Conservation (phyloP, 1,139 yeast genomes). For the Yamadazyma mexicana region DNA sequence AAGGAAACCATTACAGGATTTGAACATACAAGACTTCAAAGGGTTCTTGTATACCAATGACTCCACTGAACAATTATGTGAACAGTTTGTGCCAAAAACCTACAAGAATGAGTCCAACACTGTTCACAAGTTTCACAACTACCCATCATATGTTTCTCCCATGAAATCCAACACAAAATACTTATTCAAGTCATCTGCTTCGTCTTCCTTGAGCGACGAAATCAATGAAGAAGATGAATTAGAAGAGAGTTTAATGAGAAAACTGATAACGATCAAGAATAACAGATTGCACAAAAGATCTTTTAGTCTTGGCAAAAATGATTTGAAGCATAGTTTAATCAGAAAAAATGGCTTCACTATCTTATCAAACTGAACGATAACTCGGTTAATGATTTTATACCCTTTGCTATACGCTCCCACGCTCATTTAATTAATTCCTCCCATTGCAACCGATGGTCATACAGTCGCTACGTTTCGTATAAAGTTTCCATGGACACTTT, state of each 20-base stretch:
- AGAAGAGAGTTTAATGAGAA: conserved; percentile 23
- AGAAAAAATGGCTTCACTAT: conserved; percentile 27
- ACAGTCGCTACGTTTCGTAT: conserved; percentile 4
- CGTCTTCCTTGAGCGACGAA: conserved; percentile 17
- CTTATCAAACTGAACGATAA: conserved; percentile 8
- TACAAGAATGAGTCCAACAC: conserved; percentile 35
- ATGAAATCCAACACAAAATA: conserved; percentile 15
- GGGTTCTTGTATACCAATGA: conserved; percentile 27
- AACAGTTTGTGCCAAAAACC: conserved; percentile 34
- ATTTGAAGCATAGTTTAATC: conserved; percentile 34
- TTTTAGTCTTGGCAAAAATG: conserved; percentile 42
- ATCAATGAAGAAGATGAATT: conserved; percentile 31
- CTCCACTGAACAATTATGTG: conserved; percentile 19
- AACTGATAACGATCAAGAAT: conserved; percentile 19
- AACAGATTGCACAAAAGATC: conserved; percentile 38
- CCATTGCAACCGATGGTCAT: not conserved
- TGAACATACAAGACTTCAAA: conserved; percentile 33
- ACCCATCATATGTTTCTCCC: conserved; percentile 18
- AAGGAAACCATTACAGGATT: conserved; percentile 34
- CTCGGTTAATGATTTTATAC: not conserved
- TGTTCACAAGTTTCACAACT: conserved; percentile 28
- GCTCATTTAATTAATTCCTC: not conserved
- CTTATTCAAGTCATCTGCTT: conserved; percentile 13
- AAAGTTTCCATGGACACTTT: not conserved
- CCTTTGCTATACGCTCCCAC: not conserved